These are phyloP conservation scores for Sporisorium sorghi DNA, from an alignment of 1,284 basidiomycete species.

Conservation along the genomic window DNA sequence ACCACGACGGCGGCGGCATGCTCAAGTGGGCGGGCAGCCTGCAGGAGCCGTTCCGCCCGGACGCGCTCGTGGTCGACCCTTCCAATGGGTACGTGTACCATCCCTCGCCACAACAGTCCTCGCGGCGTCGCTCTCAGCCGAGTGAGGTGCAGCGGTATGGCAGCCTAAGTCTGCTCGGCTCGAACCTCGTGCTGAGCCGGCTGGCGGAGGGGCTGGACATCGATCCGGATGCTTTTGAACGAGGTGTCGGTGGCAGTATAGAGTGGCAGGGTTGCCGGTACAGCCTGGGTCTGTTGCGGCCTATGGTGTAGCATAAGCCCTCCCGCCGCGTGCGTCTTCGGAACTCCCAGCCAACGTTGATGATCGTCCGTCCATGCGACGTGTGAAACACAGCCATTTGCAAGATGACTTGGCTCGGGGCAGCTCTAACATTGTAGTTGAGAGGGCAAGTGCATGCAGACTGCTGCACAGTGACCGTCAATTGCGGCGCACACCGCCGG, in stretches of 20 bases:
- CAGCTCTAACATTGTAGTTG: background rate
- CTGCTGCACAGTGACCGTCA: conserved; percentile 24
- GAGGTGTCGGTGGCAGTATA: conserved; percentile 39
- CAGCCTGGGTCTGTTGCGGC: conserved; percentile 20
- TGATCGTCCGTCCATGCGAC: background rate
- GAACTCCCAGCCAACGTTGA: conserved; percentile 10
- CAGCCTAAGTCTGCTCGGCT: conserved; percentile 58
- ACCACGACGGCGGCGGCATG: conserved; percentile 32
- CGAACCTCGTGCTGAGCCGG: conserved; percentile 56
- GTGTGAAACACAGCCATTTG: background rate
- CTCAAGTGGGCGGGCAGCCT: conserved; percentile 62
- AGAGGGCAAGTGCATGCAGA: background rate
- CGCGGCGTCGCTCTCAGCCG: background rate
- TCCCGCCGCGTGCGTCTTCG: conserved; percentile 5
- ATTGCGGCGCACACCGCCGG: conserved; percentile 11
- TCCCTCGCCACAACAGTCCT: conserved; percentile 55
- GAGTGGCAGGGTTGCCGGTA: conserved; percentile 38
- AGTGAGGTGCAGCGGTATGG: conserved; percentile 38
- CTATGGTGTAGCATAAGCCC: background rate
- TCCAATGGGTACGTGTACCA: conserved; percentile 67
- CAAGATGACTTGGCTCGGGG: background rate
- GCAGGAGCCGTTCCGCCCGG: conserved; percentile 49
- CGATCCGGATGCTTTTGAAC: conserved; percentile 29
- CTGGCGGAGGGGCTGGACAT: conserved; percentile 56
- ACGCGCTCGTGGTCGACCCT: conserved; percentile 53